Evolutionary conservation across 2,329 filamentous ascomycete genomes (phyloP), one percentile per base, ranked within the genome.

Genomic region (Gaeumannomyces sp.): DNA sequence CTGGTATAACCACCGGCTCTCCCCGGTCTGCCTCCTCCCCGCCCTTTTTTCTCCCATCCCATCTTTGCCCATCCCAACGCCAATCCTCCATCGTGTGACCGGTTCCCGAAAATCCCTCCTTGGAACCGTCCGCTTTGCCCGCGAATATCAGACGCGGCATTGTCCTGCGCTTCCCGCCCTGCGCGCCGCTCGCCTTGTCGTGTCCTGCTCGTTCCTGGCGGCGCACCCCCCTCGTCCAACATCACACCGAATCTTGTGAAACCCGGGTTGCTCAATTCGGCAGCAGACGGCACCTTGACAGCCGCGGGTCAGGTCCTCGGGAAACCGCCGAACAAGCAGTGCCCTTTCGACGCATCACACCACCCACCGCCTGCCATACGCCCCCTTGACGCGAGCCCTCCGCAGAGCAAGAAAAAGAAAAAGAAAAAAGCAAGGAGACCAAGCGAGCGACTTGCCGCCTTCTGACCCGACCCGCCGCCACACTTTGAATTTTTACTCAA

Each of bases 71-170:
- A 59, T 64, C 62, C 56, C 53, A 28, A 35, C 62, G 58, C 53
- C 53, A 64, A 64, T 64, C 53, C 35, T 53, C 45, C 45, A 53
- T n/a, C 45, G 45, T 63, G 61, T 64, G 62, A 64, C 62, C 53
- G 62, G 62, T 59, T 64, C 56, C 56, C 22, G 62, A n/a, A 61
- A 59, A 64, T 64, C 62, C 53, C 56, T 64, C 25, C 62, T 45
- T 64, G 31, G 13, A 50, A 19, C 56, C 53, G 29, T 45, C 53
- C 56, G 19, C 53, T 29, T 64, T 31, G 14, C 33, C 29, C 45
- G 29, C 58, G 56, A 25, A n/a, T n/a, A 64, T 64, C 62, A 64
- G 56, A 64, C 62, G 27, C 31, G 56, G 62, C 62, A 64, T 64
- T 64, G 56, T 64, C 35, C 45, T 63, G 61, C 45, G 25, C 62